These are phyloP conservation scores for Blastomyces emzantsi DNA, from an alignment of 2,329 filamentous ascomycete species.

Conservation along the genomic window DNA sequence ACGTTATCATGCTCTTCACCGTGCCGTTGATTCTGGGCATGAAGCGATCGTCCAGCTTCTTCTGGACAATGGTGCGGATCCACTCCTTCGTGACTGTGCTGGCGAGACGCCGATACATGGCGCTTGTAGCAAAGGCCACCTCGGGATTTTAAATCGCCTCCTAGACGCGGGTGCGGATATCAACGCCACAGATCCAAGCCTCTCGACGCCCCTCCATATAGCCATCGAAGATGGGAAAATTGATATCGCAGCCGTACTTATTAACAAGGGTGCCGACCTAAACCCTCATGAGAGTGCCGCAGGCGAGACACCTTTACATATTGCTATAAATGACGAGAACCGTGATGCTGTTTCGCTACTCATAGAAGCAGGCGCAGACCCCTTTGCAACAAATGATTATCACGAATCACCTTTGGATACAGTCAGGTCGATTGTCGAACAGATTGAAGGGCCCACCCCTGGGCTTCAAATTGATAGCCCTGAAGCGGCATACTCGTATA, in stretches of 20 bases:
- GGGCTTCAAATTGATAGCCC: not conserved
- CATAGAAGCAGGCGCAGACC: not conserved
- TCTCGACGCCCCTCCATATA: not conserved
- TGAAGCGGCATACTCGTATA: not conserved
- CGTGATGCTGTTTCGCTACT: not conserved
- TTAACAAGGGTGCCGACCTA: not conserved
- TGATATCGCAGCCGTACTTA: not conserved
- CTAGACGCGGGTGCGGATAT: not conserved
- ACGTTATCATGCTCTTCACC: not conserved
- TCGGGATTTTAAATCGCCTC: not conserved
- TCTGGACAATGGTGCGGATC: not conserved
- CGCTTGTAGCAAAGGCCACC: not conserved
- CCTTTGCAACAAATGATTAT: not conserved
- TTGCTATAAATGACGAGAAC: not conserved
- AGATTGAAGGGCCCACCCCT: not conserved
- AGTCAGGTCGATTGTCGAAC: not conserved
- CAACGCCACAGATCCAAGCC: not conserved
- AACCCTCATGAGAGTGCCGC: not conserved
- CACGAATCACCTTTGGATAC: not conserved
- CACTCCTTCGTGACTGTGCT: not conserved
- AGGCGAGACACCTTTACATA: not conserved
- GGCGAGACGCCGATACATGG: not conserved
- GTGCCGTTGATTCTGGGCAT: not conserved
- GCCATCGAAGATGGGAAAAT: not conserved
- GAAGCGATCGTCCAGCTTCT: constrained; percentile 2